Evolutionary conservation across 2,329 filamentous ascomycete genomes (phyloP), one percentile per base, ranked within the genome.

Genomic region (Ilyonectria mors-panacis): DNA sequence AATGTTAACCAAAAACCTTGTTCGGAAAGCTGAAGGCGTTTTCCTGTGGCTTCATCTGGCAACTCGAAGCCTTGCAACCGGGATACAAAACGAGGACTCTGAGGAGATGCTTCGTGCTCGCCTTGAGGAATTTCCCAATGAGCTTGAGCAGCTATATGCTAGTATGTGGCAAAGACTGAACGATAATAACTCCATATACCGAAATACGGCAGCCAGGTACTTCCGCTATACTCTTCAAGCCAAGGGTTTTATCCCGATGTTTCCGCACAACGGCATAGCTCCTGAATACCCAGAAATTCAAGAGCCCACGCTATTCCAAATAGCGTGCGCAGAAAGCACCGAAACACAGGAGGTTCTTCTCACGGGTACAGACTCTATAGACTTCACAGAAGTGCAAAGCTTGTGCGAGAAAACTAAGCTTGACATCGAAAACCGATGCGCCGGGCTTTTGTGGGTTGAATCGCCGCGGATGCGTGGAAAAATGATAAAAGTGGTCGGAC

Each of bases 1-100:
- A 1, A 8, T 2, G 3, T 17, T 66, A 8, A 39, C 13, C 3
- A 0, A 28, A 12, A 2, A 9, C 4, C 47, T 66, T 35, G 35
- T 67, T 44, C 0, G 2, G 21, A 67, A 67, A 44, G 64, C 64
- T 23, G 33, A 66, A 23, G 65, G 59, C 0, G 65, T 64, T 21
- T 67, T 67, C 15, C 39, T 67, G 10, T 64, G 65, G 65, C 42
- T 64, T 28, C 15, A 17, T 42, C 48, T 67, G 9, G 65, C 48
- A 17, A 60, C 50, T 3, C 39, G 53, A 19, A 63, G 45, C 10
- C 19, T 66, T 9, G 13, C 10, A 15, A 23, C 15, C 4, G 64
- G 64, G 5, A 48, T 66, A 4, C 30, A 59, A 21, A 59, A 63
- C 37, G 6, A 21, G 6, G 55, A 67, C 42, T 17, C 39, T 3